phyloP scores from a whole-genome alignment of 345 rosid genomes.

The Gossypium longicalyx region DNA sequence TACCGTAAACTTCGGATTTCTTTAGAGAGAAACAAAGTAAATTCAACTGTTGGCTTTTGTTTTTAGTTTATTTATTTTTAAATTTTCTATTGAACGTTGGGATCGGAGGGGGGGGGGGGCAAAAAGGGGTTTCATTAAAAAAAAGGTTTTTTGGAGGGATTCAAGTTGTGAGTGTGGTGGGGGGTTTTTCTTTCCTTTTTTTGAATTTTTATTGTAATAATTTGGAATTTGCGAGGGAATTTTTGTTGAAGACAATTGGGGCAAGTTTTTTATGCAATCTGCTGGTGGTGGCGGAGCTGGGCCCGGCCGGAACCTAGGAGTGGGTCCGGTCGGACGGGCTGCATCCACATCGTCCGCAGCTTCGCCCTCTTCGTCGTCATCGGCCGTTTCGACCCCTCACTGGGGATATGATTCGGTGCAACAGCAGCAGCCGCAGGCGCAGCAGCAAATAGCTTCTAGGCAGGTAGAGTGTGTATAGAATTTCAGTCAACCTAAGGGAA shows the following conservation, averaged over 20 bases:
- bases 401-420: slow-evolving; percentile 58
- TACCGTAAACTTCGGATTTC: slow-evolving; percentile 43
- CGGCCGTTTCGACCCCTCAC: slow-evolving; percentile 76
- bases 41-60: slow-evolving; percentile 5
- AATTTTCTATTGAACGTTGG: slow-evolving; percentile 48
- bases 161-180: slow-evolving; percentile 13
- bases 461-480: slow-evolving; percentile 43
- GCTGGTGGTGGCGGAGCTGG: slow-evolving; percentile 74
- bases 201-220: slow-evolving; percentile 8
- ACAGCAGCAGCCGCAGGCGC: slow-evolving; percentile 35
- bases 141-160: slow-evolving; percentile 43
- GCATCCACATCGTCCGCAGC: slow-evolving; percentile 90
- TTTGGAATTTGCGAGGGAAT: slow-evolving; percentile 22
- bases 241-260: slow-evolving; percentile 26
- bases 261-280: slow-evolving; percentile 55
- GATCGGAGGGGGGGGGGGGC: slow-evolving; percentile 53
- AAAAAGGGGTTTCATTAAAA: slow-evolving; percentile 25
- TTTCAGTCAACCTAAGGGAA: not conserved
- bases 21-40: slow-evolving; percentile 27
- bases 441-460: slow-evolving; percentile 50
- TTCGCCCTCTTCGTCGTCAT: slow-evolving; percentile 89
- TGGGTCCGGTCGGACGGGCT: slow-evolving; percentile 68
- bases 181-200: not conserved
- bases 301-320: slow-evolving; percentile 60
- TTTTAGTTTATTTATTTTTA: slow-evolving; percentile 3